Evolutionary conservation across 306 rosid species (phyloP).

Genomic region (Rosa multiflora): DNA sequence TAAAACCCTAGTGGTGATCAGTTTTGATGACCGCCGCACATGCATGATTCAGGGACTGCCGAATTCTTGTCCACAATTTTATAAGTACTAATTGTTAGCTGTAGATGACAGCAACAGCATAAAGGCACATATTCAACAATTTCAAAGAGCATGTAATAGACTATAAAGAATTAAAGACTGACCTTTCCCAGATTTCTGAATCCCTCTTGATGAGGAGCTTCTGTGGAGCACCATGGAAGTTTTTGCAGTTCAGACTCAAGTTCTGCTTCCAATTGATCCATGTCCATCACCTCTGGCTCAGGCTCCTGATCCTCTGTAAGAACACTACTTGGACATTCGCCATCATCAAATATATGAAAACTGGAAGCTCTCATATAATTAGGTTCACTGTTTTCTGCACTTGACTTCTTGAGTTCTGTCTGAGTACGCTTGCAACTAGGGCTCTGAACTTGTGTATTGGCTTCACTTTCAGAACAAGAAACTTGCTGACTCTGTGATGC

Average conservation of each 20-base stretch:
- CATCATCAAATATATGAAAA: slow-evolving; percentile 35
- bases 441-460: slow-evolving; percentile 17
- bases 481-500: slow-evolving; percentile 26
- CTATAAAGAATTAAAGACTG: slow-evolving; percentile 23
- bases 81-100: background rate
- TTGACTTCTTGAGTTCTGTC: slow-evolving; percentile 25
- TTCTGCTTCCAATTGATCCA: slow-evolving; percentile 75
- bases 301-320: slow-evolving; percentile 74
- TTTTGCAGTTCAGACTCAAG: slow-evolving; percentile 68
- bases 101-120: slow-evolving; percentile 2
- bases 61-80: background rate
- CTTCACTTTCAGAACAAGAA: slow-evolving; percentile 28
- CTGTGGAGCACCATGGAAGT: slow-evolving; percentile 57
- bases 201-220: slow-evolving; percentile 36
- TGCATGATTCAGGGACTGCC: background rate
- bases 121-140: slow-evolving; percentile 9
- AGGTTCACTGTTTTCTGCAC: slow-evolving; percentile 15
- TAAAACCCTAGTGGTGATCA: background rate
- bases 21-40: background rate
- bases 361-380: slow-evolving; percentile 25
- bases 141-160: slow-evolving; percentile 6
- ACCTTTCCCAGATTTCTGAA: slow-evolving; percentile 41
- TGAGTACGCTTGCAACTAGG: slow-evolving; percentile 24
- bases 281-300: slow-evolving; percentile 39
- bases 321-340: slow-evolving; percentile 62